Base-by-base conservation (phyloP, 1,284 basidiomycete genomes). In the Phlebopus sp. region DNA sequence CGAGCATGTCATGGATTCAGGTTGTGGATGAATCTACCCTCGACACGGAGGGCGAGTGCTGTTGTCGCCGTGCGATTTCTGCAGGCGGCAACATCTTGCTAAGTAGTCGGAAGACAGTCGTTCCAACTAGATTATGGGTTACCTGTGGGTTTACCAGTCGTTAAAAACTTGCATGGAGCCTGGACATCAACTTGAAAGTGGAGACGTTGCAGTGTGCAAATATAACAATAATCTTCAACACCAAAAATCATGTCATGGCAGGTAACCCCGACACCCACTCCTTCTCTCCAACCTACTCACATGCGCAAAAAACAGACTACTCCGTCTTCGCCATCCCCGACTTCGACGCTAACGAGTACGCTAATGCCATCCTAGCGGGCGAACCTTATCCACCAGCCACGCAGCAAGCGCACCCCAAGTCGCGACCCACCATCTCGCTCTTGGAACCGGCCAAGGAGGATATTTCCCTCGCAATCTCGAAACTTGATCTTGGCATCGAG, bases 261-360 rank as follows among this genome's bases (percentile, higher is more conserved):
- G 62, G 59, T 62, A 52, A 45, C 53, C 44, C 4, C 11, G 21
- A 15, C 32, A n/a, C 18, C 11, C 21, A 23, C 4, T 29, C 27
- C 27, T 29, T 8, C 8, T 29, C 27, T 29, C 35, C 23, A 25
- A 23, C 19, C 23, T 14, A 19, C 38, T 39, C 6, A 39, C 23
- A 23, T 17, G 9, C 25, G 40, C 27, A 15, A 9, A 15, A 9
- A 4, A 7, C 25, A 80, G 85, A 89, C 52, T 86, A 88, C 60
- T 60, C 79, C n/a, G 73, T 81, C 36, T 92, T 92, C 58, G 74
- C 84, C 18, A 70, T 66, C 43, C 66, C 82, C 5, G 73, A 81
- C 36, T 97, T 96, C 66, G 86, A 94, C 63, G 77, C 91, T 14
- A 87, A 91, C 63, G 85, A 89, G 46, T 95, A 94, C 63, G 92